Percentiles rank a stretch among this genome's conserved stretches.
These are phyloP conservation scores for Apostasia shenzhenica DNA, from an alignment of 106 monocot species.

Conservation along the genomic window DNA sequence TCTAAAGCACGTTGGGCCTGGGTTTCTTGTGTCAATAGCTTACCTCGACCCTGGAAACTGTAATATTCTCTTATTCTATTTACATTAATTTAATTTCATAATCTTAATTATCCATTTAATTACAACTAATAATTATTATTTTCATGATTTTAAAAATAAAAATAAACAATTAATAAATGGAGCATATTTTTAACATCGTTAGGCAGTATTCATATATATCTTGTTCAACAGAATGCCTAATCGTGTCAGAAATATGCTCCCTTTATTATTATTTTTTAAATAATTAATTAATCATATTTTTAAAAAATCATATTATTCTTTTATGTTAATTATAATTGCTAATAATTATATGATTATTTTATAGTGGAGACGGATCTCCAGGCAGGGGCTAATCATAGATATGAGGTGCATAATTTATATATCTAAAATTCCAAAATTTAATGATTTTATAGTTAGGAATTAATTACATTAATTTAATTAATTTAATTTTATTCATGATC, in stretches of 20 bases:
- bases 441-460: no score
- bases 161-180: neutral
- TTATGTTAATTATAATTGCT: neutral
- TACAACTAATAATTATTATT: neutral
- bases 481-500: no score
- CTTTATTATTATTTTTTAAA: no score
- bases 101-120: neutral
- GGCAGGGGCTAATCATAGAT: conserved; percentile 66
- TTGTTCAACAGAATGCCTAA: no score
- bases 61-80: conserved; percentile 10
- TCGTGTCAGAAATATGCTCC: no score
- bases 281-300: no score
- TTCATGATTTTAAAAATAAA: neutral
- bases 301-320: neutral
- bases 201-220: no score
- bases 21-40: conserved; percentile 79
- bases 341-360: neutral
- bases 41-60: conserved; percentile 87
- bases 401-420: conserved; percentile 29
- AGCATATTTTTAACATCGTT: no score
- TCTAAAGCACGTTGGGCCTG: conserved; percentile 70
- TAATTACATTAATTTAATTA: no score
- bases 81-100: neutral
- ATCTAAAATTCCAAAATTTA: no score
- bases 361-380: conserved; percentile 72